phyloP scores from a whole-genome alignment of 2,329 filamentous ascomycete genomes.

The Akanthomyces dipterigenus region DNA sequence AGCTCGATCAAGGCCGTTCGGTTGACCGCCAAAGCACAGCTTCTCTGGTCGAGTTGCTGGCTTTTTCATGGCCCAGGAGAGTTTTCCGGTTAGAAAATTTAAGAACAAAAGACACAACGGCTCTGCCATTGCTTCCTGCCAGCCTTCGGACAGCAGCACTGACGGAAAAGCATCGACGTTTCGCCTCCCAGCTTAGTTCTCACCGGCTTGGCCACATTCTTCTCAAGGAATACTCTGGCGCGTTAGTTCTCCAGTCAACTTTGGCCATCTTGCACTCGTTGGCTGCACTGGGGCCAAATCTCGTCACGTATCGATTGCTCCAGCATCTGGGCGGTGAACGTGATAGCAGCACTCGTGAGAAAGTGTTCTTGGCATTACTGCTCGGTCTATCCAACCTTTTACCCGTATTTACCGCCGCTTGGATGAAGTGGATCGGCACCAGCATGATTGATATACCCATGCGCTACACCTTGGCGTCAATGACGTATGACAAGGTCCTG shows the following conservation, averaged over 20 bases:
- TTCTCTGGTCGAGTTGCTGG: neutral
- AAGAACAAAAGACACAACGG: neutral
- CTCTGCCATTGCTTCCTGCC: neutral
- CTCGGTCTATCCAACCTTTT: neutral
- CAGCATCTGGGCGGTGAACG: neutral
- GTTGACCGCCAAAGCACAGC: neutral
- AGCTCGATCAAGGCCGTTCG: neutral
- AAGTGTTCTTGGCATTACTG: neutral
- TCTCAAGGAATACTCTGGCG: neutral
- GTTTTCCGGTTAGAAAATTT: neutral
- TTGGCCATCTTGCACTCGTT: neutral
- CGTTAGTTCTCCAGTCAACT: neutral
- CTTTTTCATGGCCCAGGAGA: neutral
- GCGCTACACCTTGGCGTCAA: neutral
- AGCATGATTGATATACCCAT: constrained; percentile 3
- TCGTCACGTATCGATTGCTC: neutral
- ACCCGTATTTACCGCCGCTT: neutral
- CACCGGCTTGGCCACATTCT: neutral
- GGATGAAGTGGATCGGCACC: neutral
- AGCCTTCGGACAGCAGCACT: neutral
- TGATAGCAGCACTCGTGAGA: neutral
- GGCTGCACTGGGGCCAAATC: neutral
- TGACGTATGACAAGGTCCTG: neutral
- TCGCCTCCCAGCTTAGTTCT: neutral
- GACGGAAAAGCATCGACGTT: neutral